Base-by-base conservation (phyloP, 2,329 filamentous ascomycete species). In the Colletotrichum salicis region DNA sequence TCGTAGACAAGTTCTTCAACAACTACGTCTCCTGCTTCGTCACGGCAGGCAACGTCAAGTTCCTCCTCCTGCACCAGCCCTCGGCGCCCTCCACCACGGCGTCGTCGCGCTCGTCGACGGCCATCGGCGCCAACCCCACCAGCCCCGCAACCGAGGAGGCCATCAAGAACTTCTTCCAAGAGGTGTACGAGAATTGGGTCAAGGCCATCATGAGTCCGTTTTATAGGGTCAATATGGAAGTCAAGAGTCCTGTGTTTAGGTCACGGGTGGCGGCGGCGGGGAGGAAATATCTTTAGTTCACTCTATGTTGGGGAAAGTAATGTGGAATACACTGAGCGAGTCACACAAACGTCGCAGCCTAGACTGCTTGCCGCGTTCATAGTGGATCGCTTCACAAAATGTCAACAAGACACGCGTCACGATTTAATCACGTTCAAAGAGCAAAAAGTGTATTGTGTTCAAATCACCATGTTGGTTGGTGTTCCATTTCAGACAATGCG, bases 131-230 rank as follows among this genome's bases (percentile, higher is more conserved):
- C 75, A 98, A 97, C 81, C 96, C 96, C 0, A 96, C 92, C 3
- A 93, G 92, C 71, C 92, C 94, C 6, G 94, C 96, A 80, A 97
- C 96, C 5, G 96, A 99, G 84, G 96, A 99, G 84, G 96, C 96
- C 5, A 93, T 98, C 77, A 91, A 94, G 80, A 94, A 94, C 82
- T 99, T 98, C 85, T 97, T 99, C 85, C 88, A 89, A 19, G 96
- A 99, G 80, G 93, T 98, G 13, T 98, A 98, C 84, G 96, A 99
- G 84, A 94, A 92, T 76, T 99, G 96, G 92, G 90, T 97, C 75
- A 99, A 99, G 87, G 94, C 95, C 13, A 91, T 95, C 70, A 98
- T 99, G 96, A 98, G 91, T 79, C 96, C 96, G 0, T 99, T 99
- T 81, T 98, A 98, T 85, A 88, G 89, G 65, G 90, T 92, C 67